A percentile compares a stretch with the other conserved stretches of the same genome.
phyloP scores from a whole-genome alignment of 2,329 filamentous ascomycete species.

The Diaporthe australafricana region DNA sequence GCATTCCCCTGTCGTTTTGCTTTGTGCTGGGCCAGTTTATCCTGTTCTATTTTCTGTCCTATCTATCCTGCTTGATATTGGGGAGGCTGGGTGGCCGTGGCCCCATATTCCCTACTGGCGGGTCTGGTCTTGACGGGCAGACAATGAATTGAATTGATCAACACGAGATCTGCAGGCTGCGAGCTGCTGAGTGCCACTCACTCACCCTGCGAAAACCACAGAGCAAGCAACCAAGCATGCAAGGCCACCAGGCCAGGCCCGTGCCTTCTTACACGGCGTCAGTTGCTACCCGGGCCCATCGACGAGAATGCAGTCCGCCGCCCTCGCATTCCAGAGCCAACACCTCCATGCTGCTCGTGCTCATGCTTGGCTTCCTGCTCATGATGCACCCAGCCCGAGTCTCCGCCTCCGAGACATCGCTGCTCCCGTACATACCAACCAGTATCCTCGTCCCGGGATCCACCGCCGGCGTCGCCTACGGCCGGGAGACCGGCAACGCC shows the following conservation, averaged over 20 bases:
- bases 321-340: conserved; percentile 4
- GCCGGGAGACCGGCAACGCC: conserved; percentile 43
- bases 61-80: conserved; percentile 11
- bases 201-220: conserved; percentile 11
- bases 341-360: background rate
- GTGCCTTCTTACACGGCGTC: conserved; percentile 24
- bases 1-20: background rate
- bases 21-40: background rate
- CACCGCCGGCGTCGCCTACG: conserved; percentile 50
- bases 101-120: conserved; percentile 12
- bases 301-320: conserved; percentile 3
- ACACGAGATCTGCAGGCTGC: conserved; percentile 27
- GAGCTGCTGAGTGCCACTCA: conserved; percentile 4
- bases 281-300: conserved; percentile 22
- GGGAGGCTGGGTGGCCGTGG: conserved; percentile 30
- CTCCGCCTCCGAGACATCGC: conserved; percentile 51
- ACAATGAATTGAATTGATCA: conserved; percentile 26
- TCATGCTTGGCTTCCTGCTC: conserved; percentile 31
- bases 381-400: conserved; percentile 30
- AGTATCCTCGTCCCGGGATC: conserved; percentile 71
- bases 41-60: background rate
- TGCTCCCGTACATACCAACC: conserved; percentile 82
- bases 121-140: background rate
- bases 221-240: conserved; percentile 18
- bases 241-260: background rate